Percentiles rank a stretch among this genome's conserved stretches.
phyloP scores from a whole-genome alignment of 2,329 filamentous ascomycete species.

The Calonectria henricotiae region DNA sequence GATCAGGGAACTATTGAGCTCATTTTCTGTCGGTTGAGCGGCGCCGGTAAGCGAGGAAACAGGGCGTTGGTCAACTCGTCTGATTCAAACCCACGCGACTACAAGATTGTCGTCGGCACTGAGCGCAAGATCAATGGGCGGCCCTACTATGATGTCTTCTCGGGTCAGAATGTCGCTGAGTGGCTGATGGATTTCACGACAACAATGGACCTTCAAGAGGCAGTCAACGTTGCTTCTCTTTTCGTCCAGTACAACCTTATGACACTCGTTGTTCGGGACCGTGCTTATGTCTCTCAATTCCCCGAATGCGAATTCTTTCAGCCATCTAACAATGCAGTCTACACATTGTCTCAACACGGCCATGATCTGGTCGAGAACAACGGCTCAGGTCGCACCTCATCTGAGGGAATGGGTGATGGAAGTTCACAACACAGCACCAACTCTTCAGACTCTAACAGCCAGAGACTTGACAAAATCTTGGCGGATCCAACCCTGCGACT shows the following conservation, averaged over 20 bases:
- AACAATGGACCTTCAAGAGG: slow-evolving; percentile 90
- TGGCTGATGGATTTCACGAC: slow-evolving; percentile 99
- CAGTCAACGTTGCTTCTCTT: slow-evolving; percentile 83
- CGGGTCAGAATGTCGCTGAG: slow-evolving; percentile 88
- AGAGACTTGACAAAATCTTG: slow-evolving; percentile 92
- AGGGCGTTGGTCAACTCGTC: slow-evolving; percentile 71
- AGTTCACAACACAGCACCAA: slow-evolving; percentile 63
- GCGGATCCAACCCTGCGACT: slow-evolving; percentile 89
- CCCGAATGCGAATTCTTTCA: slow-evolving; percentile 79
- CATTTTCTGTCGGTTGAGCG: slow-evolving; percentile 92
- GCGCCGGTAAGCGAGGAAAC: slow-evolving; percentile 85
- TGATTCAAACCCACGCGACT: slow-evolving; percentile 63
- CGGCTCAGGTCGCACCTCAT: slow-evolving; percentile 70
- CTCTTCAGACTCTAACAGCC: slow-evolving; percentile 88
- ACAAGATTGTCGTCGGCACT: slow-evolving; percentile 57
- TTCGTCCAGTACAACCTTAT: slow-evolving; percentile 92
- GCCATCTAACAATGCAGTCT: slow-evolving; percentile 88
- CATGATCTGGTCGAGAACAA: slow-evolving; percentile 76
- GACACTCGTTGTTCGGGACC: slow-evolving; percentile 79
- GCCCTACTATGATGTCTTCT: slow-evolving; percentile 87
- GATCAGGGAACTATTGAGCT: slow-evolving; percentile 93
- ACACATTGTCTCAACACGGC: slow-evolving; percentile 87
- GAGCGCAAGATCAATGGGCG: slow-evolving; percentile 87
- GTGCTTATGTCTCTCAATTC: slow-evolving; percentile 76
- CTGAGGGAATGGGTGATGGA: slow-evolving; percentile 71